A percentile compares a stretch with the other conserved stretches of the same genome.
phyloP scores from a whole-genome alignment of 495 filamentous ascomycete genomes.

The Geopyxis carbonaria region DNA sequence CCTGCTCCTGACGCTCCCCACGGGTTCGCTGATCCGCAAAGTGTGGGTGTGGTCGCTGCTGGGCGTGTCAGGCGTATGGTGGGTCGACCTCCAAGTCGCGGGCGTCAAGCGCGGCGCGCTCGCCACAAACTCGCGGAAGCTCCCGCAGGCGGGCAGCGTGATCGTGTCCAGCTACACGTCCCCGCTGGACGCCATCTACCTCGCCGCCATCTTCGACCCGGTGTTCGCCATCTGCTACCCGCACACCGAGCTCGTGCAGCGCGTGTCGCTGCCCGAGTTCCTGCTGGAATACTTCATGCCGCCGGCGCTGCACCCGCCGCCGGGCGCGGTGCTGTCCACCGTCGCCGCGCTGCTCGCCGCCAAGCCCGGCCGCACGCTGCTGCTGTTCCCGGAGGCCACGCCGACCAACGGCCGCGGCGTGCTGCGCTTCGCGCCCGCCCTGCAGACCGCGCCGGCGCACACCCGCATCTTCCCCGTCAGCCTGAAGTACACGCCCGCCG shows the following conservation, averaged over 20 bases:
- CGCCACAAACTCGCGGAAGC: slow-evolving; percentile 39
- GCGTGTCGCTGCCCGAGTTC: slow-evolving; percentile 56
- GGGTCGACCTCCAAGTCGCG: slow-evolving; percentile 92
- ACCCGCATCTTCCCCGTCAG: slow-evolving; percentile 75
- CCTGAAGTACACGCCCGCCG: slow-evolving; percentile 68
- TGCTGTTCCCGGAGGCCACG: slow-evolving; percentile 79
- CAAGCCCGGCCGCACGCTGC: slow-evolving; percentile 58
- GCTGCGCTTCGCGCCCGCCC: slow-evolving; percentile 56
- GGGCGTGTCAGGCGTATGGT: slow-evolving; percentile 80
- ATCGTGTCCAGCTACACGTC: slow-evolving; percentile 84
- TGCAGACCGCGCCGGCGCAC: slow-evolving; percentile 44
- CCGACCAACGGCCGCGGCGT: slow-evolving; percentile 91
- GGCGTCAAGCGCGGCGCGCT: slow-evolving; percentile 72
- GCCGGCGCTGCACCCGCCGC: slow-evolving; percentile 34
- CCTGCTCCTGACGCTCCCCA: slow-evolving; percentile 67
- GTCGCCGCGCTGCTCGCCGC: slow-evolving; percentile 37
- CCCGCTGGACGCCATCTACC: slow-evolving; percentile 81
- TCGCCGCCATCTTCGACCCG: slow-evolving; percentile 83
- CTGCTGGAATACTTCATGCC: slow-evolving; percentile 53
- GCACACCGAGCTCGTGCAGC: slow-evolving; percentile 49
- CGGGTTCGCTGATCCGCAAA: slow-evolving; percentile 65
- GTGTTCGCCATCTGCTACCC: slow-evolving; percentile 79
- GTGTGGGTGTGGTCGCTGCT: slow-evolving; percentile 73
- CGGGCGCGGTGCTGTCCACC: slow-evolving; percentile 30
- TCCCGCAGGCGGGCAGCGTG: slow-evolving; percentile 54